Conservation (phyloP, 495 filamentous ascomycete species). For the Aspergillus funiculosus region DNA sequence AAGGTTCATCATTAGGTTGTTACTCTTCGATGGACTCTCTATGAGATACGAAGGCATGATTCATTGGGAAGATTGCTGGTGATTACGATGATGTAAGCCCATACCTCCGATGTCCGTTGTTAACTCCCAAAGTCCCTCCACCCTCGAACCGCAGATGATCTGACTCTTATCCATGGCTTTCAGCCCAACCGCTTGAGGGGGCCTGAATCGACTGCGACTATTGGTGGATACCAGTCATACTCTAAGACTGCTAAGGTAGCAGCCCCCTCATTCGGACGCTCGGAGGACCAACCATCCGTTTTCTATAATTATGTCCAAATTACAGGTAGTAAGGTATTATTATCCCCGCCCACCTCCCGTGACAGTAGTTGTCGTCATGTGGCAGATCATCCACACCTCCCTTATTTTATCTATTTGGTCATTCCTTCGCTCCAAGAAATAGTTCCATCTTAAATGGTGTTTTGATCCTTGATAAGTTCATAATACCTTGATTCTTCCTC, state of each 20-base stretch:
- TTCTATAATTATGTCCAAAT: constrained; percentile 12
- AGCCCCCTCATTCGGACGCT: constrained; percentile 7
- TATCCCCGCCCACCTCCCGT: constrained; percentile 13
- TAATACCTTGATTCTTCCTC: too few species aligned
- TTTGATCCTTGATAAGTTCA: not conserved
- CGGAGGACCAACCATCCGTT: constrained; percentile 8
- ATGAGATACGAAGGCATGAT: too few species aligned
- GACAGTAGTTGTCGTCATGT: constrained; percentile 23
- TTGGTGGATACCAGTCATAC: constrained; percentile 14
- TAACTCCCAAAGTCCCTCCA: not conserved
- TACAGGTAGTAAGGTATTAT: constrained; percentile 4
- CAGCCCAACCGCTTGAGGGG: constrained; percentile 13
- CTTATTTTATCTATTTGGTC: constrained; percentile 10
- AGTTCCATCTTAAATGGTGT: not conserved
- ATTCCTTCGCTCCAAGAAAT: not conserved
- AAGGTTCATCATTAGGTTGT: too few species aligned
- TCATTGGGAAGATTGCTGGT: too few species aligned
- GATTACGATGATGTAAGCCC: constrained; percentile 4
- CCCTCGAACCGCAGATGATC: constrained; percentile 5
- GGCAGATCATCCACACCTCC: constrained; percentile 13
- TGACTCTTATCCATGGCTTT: constrained; percentile 15
- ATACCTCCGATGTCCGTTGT: not conserved
- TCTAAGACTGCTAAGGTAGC: too few species aligned
- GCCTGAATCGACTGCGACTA: constrained; percentile 5
- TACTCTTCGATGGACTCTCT: too few species aligned